Evolutionary conservation across 805 yeast genomes (phyloP).

Genomic region (Wickerhamomyces mucosus): DNA sequence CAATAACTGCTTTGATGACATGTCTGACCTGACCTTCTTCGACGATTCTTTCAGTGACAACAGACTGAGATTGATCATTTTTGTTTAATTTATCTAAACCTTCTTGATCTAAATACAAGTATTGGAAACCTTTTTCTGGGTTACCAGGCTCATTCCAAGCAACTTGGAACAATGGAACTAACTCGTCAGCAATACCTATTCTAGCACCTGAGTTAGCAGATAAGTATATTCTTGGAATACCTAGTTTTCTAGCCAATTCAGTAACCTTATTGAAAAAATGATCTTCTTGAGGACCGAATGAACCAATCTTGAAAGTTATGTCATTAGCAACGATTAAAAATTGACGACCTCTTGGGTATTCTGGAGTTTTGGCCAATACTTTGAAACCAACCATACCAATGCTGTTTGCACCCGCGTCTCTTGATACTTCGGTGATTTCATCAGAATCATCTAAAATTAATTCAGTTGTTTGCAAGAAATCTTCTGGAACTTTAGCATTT

Average conservation of each 20-base stretch:
- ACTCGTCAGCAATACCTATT: constrained; percentile 95
- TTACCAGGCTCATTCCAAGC: constrained; percentile 79
- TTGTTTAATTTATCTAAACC: constrained; percentile 47
- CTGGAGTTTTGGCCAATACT: constrained; percentile 87
- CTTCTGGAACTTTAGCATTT: constrained; percentile 56
- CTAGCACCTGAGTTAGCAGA: constrained; percentile 99
- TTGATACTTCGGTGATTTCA: constrained; percentile 73
- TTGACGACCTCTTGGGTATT: constrained; percentile 93
- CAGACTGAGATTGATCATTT: constrained; percentile 50
- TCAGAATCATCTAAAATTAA: constrained; percentile 74
- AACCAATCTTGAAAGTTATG: constrained; percentile 96
- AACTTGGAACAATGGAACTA: constrained; percentile 79
- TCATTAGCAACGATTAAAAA: constrained; percentile 92
- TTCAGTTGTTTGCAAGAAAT: constrained; percentile 70
- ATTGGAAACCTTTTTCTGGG: constrained; percentile 82
- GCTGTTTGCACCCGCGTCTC: constrained; percentile 94
- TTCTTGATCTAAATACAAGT: constrained; percentile 72
- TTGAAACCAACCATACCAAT: constrained; percentile 98
- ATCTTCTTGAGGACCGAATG: constrained; percentile 97
- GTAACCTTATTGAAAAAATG: constrained; percentile 86
- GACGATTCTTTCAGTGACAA: constrained; percentile 68
- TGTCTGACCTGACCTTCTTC: constrained; percentile 80
- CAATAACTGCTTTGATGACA: constrained; percentile 77
- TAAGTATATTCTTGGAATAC: constrained; percentile 90
- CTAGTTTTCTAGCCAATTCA: constrained; percentile 79